A percentile compares a stretch with the other conserved stretches of the same genome.
Evolutionary conservation across 176 grass and related monocot species (phyloP).

Genomic region (Zoysia pacifica): DNA sequence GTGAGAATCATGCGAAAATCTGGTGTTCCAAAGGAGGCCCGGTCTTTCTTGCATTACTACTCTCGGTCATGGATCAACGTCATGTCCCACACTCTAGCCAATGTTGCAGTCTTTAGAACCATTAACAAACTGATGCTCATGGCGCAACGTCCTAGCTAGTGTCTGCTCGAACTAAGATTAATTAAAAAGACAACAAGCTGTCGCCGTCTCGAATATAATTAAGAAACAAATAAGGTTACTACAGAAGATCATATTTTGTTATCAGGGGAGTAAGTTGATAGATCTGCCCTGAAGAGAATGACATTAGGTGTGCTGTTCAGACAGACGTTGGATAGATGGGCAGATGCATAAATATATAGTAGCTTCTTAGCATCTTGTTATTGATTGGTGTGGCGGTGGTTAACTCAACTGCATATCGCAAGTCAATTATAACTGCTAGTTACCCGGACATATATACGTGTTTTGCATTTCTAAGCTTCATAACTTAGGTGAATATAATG

Average conservation of each 20-base stretch:
- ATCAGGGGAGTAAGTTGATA: background rate
- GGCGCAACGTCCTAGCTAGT: slow-evolving; percentile 40
- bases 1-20: too few relatives aligned
- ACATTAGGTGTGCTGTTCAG: background rate
- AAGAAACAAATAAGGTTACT: background rate
- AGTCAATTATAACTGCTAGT: background rate
- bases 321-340: background rate
- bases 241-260: background rate
- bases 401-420: background rate
- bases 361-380: background rate
- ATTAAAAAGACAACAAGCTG: slow-evolving; percentile 17
- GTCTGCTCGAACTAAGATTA: background rate
- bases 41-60: slow-evolving; percentile 25
- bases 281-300: background rate
- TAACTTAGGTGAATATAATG: background rate
- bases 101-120: slow-evolving; percentile 41
- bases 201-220: background rate
- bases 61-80: slow-evolving; percentile 8
- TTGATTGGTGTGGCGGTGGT: background rate
- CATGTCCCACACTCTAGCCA: slow-evolving; percentile 31
- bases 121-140: slow-evolving; percentile 15
- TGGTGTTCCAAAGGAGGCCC: too few relatives aligned
- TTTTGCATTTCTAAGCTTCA: too few relatives aligned
- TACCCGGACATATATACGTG: too few relatives aligned
- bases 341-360: background rate